phyloP scores from a whole-genome alignment of 108 stramenopile species.

The Skeletonema marinoi region DNA sequence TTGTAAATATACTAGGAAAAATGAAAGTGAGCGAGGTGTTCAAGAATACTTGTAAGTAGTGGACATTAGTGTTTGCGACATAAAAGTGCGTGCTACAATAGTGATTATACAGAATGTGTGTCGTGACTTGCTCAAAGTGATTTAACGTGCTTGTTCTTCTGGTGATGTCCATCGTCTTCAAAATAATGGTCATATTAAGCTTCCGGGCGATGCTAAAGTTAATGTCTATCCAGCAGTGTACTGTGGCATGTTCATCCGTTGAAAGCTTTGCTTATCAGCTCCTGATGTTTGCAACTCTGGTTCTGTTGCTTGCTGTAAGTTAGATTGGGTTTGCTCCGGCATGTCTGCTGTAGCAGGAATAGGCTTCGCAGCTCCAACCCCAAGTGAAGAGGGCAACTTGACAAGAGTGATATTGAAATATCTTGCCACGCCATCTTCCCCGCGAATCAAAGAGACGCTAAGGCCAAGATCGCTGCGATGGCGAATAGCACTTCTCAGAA shows the following conservation, averaged over 20 bases:
- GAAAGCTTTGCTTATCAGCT: constrained; percentile 21
- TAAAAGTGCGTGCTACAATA: background rate
- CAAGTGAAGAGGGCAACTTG: constrained; percentile 67
- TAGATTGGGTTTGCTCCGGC: background rate
- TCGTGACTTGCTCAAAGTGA: background rate
- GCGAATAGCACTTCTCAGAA: constrained; percentile 38
- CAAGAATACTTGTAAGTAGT: too few species aligned
- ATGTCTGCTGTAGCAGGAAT: constrained; percentile 65
- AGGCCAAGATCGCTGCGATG: constrained; percentile 75
- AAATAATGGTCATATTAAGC: background rate
- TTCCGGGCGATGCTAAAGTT: background rate
- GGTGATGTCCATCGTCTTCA: background rate
- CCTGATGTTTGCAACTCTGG: background rate
- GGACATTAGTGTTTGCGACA: background rate
- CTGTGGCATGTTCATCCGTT: constrained; percentile 27
- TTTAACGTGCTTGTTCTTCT: background rate
- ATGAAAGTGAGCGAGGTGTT: too few species aligned
- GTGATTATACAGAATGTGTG: background rate
- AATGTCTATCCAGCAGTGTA: constrained; percentile 35
- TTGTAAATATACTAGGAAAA: too few species aligned
- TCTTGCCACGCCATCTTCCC: constrained; percentile 76
- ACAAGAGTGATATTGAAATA: constrained; percentile 86
- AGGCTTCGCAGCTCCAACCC: constrained; percentile 56
- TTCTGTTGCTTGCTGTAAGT: background rate
- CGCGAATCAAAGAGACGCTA: constrained; percentile 69